Evolutionary conservation across 352 stramenopile species (phyloP), one percentile per base, ranked within the genome.

Genomic region (Pythium volutum): DNA sequence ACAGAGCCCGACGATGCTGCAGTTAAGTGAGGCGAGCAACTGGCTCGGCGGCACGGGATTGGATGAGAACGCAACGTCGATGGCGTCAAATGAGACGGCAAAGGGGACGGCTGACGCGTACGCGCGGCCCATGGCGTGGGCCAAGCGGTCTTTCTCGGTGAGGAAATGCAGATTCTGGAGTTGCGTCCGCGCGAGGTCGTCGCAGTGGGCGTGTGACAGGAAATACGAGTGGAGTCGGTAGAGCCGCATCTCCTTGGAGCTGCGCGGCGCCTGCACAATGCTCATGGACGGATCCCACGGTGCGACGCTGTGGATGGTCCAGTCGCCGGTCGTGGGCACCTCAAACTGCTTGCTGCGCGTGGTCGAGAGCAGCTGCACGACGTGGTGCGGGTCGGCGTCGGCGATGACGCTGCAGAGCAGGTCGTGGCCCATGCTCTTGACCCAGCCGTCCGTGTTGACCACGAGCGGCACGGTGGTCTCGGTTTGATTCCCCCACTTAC

Each of bases 401-500:
- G 93, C 68, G 33, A 98, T 91, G 38, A 98, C 79, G 22, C 81
- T 82, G 54, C 89, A 95, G 34, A 99, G 81, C 58, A 99, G 75
- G 60, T 99, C 88, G 62, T 95, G 89, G 11, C 96, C 96, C 77
- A 99, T 96, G 50, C 95, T 97, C 77, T 98, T 98, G 56, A 99
- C 88, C 95, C 95, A 99, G 41, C 96, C 96, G 71, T 98, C 96
- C 16, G 95, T 98, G 70, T 99, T 99, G 61, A 99, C 84, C 15
- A 99, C 72, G 1, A 99, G 76, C 31, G 96, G 95, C 26, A 97
- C 75, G 38, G 64, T 27, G 54, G 27, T 38, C 46, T 36, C 48
- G 25, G 29, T 27, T 11, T 52, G 47, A 14, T 39, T 33, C 14
- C 77, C 73, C 76, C 75, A 88, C 18, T 85, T 89, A 31, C 59